phyloP scores from a whole-genome alignment of 352 stramenopile species.

The Globisporangium canariense region DNA sequence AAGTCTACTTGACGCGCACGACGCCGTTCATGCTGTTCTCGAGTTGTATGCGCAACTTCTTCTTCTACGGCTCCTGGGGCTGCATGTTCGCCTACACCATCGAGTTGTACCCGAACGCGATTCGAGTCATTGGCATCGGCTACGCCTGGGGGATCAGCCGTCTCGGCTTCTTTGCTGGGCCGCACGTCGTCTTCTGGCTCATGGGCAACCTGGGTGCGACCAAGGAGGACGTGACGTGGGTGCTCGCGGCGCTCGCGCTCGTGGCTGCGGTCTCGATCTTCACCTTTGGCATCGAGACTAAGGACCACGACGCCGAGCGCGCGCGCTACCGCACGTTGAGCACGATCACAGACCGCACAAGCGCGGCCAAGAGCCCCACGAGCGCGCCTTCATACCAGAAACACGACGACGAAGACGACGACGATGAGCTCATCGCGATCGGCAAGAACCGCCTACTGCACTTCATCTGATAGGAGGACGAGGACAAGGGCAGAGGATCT shows the following conservation, averaged over 20 bases:
- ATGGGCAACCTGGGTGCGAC: not conserved
- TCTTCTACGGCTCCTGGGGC: not conserved
- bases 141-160: slow-evolving; percentile 19
- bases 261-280: not conserved
- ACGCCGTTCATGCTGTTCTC: slow-evolving; percentile 6
- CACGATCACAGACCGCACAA: not conserved
- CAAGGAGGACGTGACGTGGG: not conserved
- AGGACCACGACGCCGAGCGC: not conserved
- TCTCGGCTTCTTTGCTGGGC: slow-evolving; percentile 14
- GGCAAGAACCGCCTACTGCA: not conserved
- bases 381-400: not conserved
- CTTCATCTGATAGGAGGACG: not conserved
- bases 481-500: too few relatives aligned
- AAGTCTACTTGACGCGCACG: slow-evolving; percentile 20
- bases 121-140: slow-evolving; percentile 17
- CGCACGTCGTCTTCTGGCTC: slow-evolving; percentile 12
- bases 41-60: not conserved
- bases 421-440: not conserved
- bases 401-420: not conserved
- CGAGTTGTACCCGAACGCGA: slow-evolving; percentile 18
- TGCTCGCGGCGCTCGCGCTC: not conserved
- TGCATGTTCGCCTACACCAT: not conserved
- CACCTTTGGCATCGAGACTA: not conserved
- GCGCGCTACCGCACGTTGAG: not conserved
- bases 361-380: not conserved